Evolutionary conservation across 257 asterid genomes (phyloP).

Genomic region (Solanum boliviense): DNA sequence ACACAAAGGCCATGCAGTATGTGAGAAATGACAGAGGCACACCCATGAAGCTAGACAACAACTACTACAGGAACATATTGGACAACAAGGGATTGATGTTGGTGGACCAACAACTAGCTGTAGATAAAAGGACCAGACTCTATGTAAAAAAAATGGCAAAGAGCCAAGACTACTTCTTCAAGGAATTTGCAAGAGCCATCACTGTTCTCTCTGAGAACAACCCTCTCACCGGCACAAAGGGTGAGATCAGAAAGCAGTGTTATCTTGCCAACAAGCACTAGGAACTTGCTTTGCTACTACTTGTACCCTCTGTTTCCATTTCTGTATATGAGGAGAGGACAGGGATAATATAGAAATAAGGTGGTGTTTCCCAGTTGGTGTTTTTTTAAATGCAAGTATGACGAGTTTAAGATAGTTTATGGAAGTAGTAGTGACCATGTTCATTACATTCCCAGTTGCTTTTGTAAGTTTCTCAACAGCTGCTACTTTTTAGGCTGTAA

Average conservation of each 20-base stretch:
- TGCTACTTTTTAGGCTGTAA: background rate
- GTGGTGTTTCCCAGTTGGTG: background rate
- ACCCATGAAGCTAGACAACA: constrained; percentile 79
- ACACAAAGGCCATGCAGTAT: constrained; percentile 83
- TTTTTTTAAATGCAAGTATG: background rate
- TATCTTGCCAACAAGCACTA: constrained; percentile 61
- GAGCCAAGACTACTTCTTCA: constrained; percentile 61
- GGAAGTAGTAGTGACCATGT: background rate
- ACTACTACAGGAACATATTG: constrained; percentile 70
- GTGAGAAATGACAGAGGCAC: constrained; percentile 92
- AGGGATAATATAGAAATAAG: constrained; percentile 1
- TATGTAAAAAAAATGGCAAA: constrained; percentile 80
- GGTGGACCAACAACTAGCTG: constrained; percentile 73
- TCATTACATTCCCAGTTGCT: constrained; percentile 2
- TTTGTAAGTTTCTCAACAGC: background rate
- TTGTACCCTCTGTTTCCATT: background rate
- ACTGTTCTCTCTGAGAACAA: constrained; percentile 69
- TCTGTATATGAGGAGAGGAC: background rate
- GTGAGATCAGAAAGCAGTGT: constrained; percentile 75
- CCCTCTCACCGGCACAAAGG: constrained; percentile 79
- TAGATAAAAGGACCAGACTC: constrained; percentile 56
- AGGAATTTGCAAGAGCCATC: constrained; percentile 58
- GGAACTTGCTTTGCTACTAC: background rate
- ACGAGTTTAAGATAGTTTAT: background rate
- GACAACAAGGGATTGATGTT: constrained; percentile 71